A percentile compares a stretch with the other conserved stretches of the same genome.
phyloP scores from a whole-genome alignment of 2,329 filamentous ascomycete genomes.

The Biscogniauxia mediterranea region DNA sequence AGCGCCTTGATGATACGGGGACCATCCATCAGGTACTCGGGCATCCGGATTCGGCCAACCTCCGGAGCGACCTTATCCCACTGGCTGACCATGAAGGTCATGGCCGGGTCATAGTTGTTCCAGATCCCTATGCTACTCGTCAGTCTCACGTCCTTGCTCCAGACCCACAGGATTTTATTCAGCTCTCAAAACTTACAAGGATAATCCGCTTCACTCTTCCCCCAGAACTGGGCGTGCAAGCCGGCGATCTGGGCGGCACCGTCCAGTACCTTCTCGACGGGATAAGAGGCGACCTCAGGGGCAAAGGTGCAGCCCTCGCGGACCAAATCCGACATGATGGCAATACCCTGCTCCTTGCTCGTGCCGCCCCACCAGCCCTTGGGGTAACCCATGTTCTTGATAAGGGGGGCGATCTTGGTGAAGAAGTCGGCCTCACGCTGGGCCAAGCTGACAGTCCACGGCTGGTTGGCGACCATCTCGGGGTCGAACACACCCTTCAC shows the following conservation, averaged over 20 bases:
- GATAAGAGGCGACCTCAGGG: constrained; percentile 31
- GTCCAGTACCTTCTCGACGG: constrained; percentile 33
- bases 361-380: constrained; percentile 38
- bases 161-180: neutral
- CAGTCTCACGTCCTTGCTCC: constrained; percentile 9
- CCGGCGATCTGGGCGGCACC: constrained; percentile 40
- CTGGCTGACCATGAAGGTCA: constrained; percentile 32
- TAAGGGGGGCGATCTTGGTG: constrained; percentile 32
- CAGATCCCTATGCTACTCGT: constrained; percentile 26
- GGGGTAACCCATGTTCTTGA: constrained; percentile 34
- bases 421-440: constrained; percentile 40
- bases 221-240: constrained; percentile 41
- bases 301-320: constrained; percentile 36
- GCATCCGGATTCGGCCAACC: constrained; percentile 33
- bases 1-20: constrained; percentile 35
- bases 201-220: constrained; percentile 24
- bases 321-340: constrained; percentile 37
- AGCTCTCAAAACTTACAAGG: constrained; percentile 16
- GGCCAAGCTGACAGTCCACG: constrained; percentile 31
- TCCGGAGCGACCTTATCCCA: constrained; percentile 33
- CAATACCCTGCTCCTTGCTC: constrained; percentile 36
- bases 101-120: constrained; percentile 39
- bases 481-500: constrained; percentile 41
- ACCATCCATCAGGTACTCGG: constrained; percentile 38
- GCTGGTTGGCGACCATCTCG: constrained; percentile 32